phyloP scores from a whole-genome alignment of 345 rosid genomes.

The Pistacia atlantica region DNA sequence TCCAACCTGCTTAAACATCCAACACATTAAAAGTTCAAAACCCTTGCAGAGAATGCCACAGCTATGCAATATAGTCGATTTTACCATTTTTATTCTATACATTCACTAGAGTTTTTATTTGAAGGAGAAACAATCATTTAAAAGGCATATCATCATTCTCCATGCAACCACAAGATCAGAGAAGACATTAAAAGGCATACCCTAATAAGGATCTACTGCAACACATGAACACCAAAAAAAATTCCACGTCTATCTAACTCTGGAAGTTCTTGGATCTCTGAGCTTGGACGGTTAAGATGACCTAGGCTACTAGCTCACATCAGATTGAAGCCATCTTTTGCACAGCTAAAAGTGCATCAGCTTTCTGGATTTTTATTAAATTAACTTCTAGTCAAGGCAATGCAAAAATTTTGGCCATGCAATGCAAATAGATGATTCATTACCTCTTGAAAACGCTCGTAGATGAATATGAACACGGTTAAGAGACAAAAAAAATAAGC shows the following conservation, averaged over 20 bases:
- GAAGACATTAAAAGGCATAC: neutral
- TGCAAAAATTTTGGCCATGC: neutral
- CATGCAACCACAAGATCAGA: neutral
- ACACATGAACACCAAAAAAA: neutral
- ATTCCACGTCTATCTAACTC: neutral
- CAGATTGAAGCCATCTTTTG: neutral
- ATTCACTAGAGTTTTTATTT: neutral
- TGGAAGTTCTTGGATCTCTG: neutral
- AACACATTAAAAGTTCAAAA: neutral
- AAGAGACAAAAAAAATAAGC: neutral
- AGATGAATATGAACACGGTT: neutral
- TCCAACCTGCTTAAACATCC: constrained; percentile 53
- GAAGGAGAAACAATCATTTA: neutral
- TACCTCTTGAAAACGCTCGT: neutral
- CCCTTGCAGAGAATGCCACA: neutral
- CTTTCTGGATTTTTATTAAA: neutral
- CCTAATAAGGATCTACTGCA: neutral
- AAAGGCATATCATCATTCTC: neutral
- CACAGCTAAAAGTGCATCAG: neutral
- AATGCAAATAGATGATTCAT: neutral
- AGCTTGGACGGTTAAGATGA: neutral
- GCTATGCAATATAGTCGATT: neutral
- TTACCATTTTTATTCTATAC: neutral
- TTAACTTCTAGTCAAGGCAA: neutral
- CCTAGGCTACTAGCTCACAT: neutral